Evolutionary conservation across 2,329 filamentous ascomycete species (phyloP), one percentile per base, ranked within the genome.

Genomic region (Dothideomycetes sp.): DNA sequence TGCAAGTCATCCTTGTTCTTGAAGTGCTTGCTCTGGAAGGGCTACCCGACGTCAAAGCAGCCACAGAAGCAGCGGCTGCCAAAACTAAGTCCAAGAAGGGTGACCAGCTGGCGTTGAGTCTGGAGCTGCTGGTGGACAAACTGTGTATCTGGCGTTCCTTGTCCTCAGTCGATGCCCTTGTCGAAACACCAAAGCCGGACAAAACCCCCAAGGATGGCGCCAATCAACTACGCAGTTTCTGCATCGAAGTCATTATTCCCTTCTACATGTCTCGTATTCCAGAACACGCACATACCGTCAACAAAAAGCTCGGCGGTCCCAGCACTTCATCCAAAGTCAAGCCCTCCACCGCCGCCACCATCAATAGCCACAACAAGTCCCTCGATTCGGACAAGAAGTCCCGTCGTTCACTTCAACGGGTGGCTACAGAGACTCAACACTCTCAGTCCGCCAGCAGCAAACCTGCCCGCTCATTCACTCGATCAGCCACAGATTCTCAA

Each of bases 61-160:
- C 7, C 12, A 16, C 29, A 15, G 24, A 38, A 7, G 17, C 24
- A 12, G 24, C 8, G 2, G n/a, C 13, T 11, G 15, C 12, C 5
- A 25, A 17, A 18, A 55, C 54, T 6, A 64, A 63, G 47, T 51
- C 58, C 15, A 80, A 74, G 58, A 83, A 80, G 51, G 75, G 74
- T 42, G 74, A 81, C 48, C 78, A 86, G 50, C 63, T 84, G 5
- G 70, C 71, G 1, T 63, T 78, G 6, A 67, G 84, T 15, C 65
- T 87, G 4, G 84, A 89, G 53, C 67, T 86, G 0, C 74, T 87
- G 37, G 74, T 84, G 6, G 84, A 91, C 58, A 78, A 82, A 33
- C 65, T 91, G 17, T 85, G 81, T 52, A 91, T 91, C 45, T 89
- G 84, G 84, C 82, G 88, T 54, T 85, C 83, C 3, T 79, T 84